Percentiles rank a stretch among this genome's conserved stretches.
Conservation (phyloP, 2,329 filamentous ascomycete species). For the Phialocephala subalpina region DNA sequence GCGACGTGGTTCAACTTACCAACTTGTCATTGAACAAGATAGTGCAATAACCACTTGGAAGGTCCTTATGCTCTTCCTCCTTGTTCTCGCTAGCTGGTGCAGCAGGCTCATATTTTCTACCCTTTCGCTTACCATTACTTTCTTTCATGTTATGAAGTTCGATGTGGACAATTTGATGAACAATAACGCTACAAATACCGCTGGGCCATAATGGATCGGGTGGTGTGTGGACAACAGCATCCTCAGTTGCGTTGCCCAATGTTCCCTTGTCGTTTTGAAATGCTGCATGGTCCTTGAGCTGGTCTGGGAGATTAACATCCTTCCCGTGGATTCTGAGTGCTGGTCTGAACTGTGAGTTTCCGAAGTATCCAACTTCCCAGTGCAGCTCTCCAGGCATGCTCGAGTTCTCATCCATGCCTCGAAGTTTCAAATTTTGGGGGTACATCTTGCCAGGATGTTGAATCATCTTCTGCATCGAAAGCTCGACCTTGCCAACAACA, state of each 20-base stretch:
- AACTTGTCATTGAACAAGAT: constrained; percentile 89
- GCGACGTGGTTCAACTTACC: constrained; percentile 48
- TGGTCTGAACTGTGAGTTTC: constrained; percentile 86
- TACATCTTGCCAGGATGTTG: constrained; percentile 95
- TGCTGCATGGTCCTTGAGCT: constrained; percentile 76
- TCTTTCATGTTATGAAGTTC: constrained; percentile 93
- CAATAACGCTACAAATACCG: constrained; percentile 83
- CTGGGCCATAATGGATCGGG: constrained; percentile 97
- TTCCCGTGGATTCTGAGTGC: constrained; percentile 88
- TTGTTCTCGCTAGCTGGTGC: constrained; percentile 84
- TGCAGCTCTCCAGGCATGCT: constrained; percentile 93
- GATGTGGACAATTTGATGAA: constrained; percentile 95
- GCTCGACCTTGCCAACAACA: constrained; percentile 91
- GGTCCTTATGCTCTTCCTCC: constrained; percentile 79
- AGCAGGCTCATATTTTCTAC: constrained; percentile 88
- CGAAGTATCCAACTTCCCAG: constrained; percentile 97
- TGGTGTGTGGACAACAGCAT: constrained; percentile 87
- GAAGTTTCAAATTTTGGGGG: constrained; percentile 82
- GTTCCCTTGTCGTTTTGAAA: constrained; percentile 89
- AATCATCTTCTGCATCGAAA: constrained; percentile 94
- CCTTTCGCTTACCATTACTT: constrained; percentile 80
- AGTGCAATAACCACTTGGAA: constrained; percentile 94
- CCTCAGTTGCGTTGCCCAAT: constrained; percentile 76
- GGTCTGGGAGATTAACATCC: constrained; percentile 77
- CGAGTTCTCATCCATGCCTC: constrained; percentile 83